Conservation (phyloP, 345 rosid genomes). For the Trapa incisa region DNA sequence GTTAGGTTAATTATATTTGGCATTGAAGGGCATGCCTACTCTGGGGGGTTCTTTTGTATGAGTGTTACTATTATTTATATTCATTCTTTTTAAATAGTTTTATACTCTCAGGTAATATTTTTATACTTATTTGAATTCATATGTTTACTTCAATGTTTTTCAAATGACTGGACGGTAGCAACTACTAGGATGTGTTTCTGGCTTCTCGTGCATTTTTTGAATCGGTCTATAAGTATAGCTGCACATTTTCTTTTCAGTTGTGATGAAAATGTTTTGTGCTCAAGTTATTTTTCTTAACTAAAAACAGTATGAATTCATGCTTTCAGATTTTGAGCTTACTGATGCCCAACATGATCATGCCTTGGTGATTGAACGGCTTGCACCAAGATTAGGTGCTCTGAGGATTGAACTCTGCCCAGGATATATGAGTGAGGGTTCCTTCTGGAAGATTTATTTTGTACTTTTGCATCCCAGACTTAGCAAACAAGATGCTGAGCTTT, state of each 20-base stretch:
- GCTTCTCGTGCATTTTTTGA: too few relatives aligned
- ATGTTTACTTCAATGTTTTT: neutral
- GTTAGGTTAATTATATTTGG: neutral
- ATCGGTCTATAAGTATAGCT: neutral
- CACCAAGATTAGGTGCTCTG: constrained; percentile 69
- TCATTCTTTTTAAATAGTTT: neutral
- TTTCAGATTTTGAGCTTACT: constrained; percentile 77
- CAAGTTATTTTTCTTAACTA: neutral
- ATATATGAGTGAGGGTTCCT: constrained; percentile 76
- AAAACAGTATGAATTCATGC: neutral
- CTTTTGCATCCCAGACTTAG: constrained; percentile 78
- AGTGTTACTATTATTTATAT: neutral
- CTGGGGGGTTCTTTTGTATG: neutral
- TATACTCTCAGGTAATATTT: neutral
- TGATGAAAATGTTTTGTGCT: neutral
- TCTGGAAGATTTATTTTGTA: constrained; percentile 94
- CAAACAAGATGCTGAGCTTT: constrained; percentile 61
- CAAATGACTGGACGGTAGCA: neutral
- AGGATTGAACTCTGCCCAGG: constrained; percentile 87
- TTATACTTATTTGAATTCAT: neutral
- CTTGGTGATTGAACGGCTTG: constrained; percentile 67
- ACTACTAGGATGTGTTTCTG: neutral
- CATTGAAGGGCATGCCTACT: neutral
- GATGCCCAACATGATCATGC: constrained; percentile 95
- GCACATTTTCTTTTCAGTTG: neutral